Percentiles rank a stretch among this genome's conserved stretches.
phyloP scores from a whole-genome alignment of 345 rosid species.

The Crucihimalaya himalaica region DNA sequence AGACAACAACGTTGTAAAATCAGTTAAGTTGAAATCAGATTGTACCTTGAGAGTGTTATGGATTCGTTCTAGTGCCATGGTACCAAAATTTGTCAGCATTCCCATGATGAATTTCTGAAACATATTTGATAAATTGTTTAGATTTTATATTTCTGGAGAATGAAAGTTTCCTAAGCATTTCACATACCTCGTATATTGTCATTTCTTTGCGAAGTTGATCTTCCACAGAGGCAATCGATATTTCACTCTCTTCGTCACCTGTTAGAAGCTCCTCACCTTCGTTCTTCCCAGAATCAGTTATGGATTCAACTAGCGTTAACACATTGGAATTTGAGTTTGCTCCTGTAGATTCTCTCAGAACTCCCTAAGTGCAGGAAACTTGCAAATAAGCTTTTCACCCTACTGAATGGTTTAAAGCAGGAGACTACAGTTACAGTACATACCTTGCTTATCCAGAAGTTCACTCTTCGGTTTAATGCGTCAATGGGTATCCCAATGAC shows the following conservation, averaged over 20 bases:
- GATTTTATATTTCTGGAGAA: conserved; percentile 25
- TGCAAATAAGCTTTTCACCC: background rate
- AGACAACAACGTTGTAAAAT: background rate
- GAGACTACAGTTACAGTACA: background rate
- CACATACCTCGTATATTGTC: conserved; percentile 81
- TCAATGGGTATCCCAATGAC: conserved; percentile 75
- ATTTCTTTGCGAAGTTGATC: conserved; percentile 89
- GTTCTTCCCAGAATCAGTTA: conserved; percentile 59
- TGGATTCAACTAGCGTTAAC: conserved; percentile 69
- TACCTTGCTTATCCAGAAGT: conserved; percentile 95
- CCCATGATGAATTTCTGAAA: conserved; percentile 90
- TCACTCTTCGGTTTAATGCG: conserved; percentile 67
- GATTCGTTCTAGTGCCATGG: conserved; percentile 86
- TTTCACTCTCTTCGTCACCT: conserved; percentile 84
- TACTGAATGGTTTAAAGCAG: conserved; percentile 7
- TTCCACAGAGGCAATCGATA: conserved; percentile 77
- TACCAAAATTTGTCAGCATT: conserved; percentile 94
- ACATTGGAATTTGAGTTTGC: conserved; percentile 49
- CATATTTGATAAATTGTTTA: conserved; percentile 14
- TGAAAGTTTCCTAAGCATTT: conserved; percentile 15
- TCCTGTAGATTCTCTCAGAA: conserved; percentile 70
- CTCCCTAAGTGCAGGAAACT: conserved; percentile 59
- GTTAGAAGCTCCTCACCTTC: conserved; percentile 62
- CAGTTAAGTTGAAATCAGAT: background rate
- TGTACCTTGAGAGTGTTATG: conserved; percentile 88